phyloP scores from a whole-genome alignment of 768 basidiomycete genomes.

The Neoboletus brunneissimus region DNA sequence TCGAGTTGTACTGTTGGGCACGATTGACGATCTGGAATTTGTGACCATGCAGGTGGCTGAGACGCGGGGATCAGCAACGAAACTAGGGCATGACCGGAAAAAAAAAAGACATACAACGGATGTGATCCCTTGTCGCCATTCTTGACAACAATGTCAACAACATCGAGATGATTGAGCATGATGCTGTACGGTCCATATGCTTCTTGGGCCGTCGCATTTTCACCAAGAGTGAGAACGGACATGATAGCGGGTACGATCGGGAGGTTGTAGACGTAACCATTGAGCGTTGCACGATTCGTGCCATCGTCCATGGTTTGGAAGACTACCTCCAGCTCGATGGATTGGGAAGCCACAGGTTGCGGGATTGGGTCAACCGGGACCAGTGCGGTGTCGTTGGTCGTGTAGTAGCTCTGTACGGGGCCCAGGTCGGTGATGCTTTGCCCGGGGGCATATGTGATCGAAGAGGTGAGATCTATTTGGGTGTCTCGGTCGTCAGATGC shows the following conservation, averaged over 20 bases:
- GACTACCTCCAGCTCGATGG: conserved; percentile 64
- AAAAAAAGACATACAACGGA: conserved; percentile 63
- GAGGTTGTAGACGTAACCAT: conserved; percentile 62
- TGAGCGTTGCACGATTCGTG: conserved; percentile 79
- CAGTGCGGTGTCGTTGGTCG: conserved; percentile 65
- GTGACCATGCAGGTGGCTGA: conserved; percentile 90
- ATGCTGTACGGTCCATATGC: conserved; percentile 84
- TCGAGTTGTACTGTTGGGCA: conserved; percentile 63
- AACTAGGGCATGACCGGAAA: background rate
- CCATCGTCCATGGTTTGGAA: conserved; percentile 89
- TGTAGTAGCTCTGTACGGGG: conserved; percentile 52
- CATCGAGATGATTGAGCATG: conserved; percentile 70
- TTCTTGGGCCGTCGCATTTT: conserved; percentile 57
- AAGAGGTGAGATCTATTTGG: conserved; percentile 71
- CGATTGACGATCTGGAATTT: conserved; percentile 79
- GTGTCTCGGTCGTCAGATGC: background rate
- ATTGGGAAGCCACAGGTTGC: conserved; percentile 50
- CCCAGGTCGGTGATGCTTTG: conserved; percentile 52
- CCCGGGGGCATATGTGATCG: conserved; percentile 67
- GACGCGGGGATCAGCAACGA: background rate
- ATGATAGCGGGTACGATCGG: conserved; percentile 76
- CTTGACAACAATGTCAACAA: conserved; percentile 73
- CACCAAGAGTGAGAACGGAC: conserved; percentile 72
- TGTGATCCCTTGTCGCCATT: conserved; percentile 75
- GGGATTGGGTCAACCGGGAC: conserved; percentile 57